Base-by-base conservation (phyloP, 1,139 yeast genomes). In the Saccharomyces hybrid region DNA sequence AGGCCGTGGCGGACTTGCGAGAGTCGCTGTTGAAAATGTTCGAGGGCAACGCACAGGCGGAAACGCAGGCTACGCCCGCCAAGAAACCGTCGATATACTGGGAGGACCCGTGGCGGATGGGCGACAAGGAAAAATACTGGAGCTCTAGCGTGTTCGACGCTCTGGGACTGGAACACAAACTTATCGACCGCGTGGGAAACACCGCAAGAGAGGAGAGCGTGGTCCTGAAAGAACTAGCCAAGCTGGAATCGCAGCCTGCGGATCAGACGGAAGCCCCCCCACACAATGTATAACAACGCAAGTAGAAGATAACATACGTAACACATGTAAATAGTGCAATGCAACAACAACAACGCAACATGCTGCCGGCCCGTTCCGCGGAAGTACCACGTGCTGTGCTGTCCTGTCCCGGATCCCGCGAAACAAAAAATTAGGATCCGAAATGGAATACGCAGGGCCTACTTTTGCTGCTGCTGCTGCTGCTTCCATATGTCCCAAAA, bases 31-130 rank as follows among this genome's bases (percentile, higher is more conserved):
- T 60, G 83, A 86, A 64, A 77, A 84, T 64, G 76, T 76, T 55
- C 73, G 71, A 52, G 65, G 26, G 29, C 31, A n/a, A 29, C 2
- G 69, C 26, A n/a, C 49, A 49, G 9, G 21, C 42, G 7, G 49
- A 24, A 5, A 19, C 44, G 42, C 54, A 42, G 46, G 49, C 26
- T 28, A 53, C 49, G 16, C 53, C 51, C 4, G 54, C 55, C 16
- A 54, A 34, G 55, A 38, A 38, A 38, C 44, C 44, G n/a, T 78
- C 86, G 34, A 75, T 89, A 49, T 78, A 76, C 62, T 90, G 97
- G 97, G 96, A 88, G 64, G 82, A 82, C 63, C 75, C 81, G 56
- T 88, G 96, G 96, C 80, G 96, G 71, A 82, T 82, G 73, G 96
- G 97, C 49, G 89, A 82, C 54, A 52, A 58, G 27, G 59, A 61